Conservation (phyloP, 2,329 filamentous ascomycete species). For the Colletotrichum sp. region DNA sequence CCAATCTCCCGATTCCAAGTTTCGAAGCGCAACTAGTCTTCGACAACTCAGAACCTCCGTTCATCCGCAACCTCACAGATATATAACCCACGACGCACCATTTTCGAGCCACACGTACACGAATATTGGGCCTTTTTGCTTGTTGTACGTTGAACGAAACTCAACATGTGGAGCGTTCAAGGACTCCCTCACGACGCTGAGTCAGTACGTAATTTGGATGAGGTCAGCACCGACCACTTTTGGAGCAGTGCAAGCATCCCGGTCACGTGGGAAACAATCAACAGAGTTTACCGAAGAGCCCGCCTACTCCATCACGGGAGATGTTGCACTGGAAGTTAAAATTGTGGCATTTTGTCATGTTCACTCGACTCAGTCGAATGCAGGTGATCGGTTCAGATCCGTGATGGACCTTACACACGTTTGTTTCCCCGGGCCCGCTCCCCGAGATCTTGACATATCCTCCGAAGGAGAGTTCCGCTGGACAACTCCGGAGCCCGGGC, state of each 20-base stretch:
- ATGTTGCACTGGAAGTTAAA: neutral
- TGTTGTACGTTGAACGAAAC: neutral
- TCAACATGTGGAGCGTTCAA: neutral
- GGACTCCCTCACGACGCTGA: neutral
- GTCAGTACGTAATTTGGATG: neutral
- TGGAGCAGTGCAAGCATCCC: neutral
- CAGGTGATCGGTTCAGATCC: neutral
- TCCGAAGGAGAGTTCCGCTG: neutral
- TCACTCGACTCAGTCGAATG: neutral
- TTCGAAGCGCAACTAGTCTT: neutral
- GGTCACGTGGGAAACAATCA: neutral
- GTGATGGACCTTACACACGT: neutral
- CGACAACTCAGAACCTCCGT: neutral
- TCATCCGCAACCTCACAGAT: neutral
- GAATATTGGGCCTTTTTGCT: rapidly evolving
- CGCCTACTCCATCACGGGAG: neutral
- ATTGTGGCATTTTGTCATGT: neutral
- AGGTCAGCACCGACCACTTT: neutral
- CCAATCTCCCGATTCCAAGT: neutral
- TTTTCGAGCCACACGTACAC: neutral
- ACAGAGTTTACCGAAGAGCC: neutral
- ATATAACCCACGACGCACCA: neutral
- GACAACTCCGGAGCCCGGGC: neutral
- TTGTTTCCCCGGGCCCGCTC: neutral
- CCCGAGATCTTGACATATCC: neutral